These are phyloP conservation scores for Debaryomyces hansenii DNA, from an alignment of 805 yeast species.

Conservation along the genomic window DNA sequence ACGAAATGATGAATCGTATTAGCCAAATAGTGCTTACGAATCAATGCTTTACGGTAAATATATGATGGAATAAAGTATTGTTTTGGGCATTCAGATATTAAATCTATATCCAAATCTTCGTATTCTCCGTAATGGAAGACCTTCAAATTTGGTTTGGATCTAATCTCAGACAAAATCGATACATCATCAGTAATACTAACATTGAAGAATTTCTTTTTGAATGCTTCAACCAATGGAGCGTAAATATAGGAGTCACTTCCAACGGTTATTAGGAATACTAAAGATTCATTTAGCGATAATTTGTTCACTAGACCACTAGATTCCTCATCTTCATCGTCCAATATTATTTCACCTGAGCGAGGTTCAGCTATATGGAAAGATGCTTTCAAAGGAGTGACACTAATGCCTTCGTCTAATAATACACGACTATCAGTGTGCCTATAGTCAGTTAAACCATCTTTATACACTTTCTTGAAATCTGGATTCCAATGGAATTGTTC, in stretches of 20 bases:
- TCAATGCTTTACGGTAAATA: slow-evolving; percentile 85
- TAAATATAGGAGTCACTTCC: slow-evolving; percentile 41
- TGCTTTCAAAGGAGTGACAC: slow-evolving; percentile 61
- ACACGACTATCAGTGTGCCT: slow-evolving; percentile 69
- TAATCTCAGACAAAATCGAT: slow-evolving; percentile 14
- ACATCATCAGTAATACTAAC: slow-evolving; percentile 27
- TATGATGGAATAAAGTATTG: slow-evolving; percentile 74
- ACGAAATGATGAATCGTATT: slow-evolving; percentile 73
- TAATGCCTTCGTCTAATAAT: slow-evolving; percentile 60
- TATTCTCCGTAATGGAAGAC: slow-evolving; percentile 85
- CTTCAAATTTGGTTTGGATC: slow-evolving; percentile 20
- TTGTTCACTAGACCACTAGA: not conserved
- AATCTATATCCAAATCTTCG: slow-evolving; percentile 81
- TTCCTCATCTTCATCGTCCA: slow-evolving; percentile 18
- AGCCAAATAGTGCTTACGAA: slow-evolving; percentile 87
- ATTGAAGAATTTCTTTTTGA: slow-evolving; percentile 19
- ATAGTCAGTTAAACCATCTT: slow-evolving; percentile 40
- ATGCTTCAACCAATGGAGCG: slow-evolving; percentile 41
- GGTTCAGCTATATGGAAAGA: slow-evolving; percentile 57
- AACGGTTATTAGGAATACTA: slow-evolving; percentile 35
- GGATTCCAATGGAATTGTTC: slow-evolving; percentile 80
- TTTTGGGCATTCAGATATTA: slow-evolving; percentile 39
- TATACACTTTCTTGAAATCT: slow-evolving; percentile 66
- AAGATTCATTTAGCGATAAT: not conserved
- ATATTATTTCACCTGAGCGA: slow-evolving; percentile 56